These are phyloP conservation scores for Trypanosoma cruzi DNA, from an alignment of 208 protist species.

Conservation along the genomic window DNA sequence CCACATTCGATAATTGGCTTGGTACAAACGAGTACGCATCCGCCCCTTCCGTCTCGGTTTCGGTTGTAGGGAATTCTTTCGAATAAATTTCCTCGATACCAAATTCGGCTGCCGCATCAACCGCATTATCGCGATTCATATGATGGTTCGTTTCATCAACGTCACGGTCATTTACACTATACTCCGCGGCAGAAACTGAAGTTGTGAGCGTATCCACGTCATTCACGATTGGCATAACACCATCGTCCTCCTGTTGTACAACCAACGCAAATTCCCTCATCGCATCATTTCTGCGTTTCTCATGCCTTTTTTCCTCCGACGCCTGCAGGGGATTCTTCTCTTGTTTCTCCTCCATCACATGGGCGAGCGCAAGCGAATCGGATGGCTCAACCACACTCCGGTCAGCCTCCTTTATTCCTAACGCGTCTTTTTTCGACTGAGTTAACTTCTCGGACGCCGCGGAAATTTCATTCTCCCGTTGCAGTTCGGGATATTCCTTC, in stretches of 20 bases:
- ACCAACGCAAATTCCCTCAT: neutral
- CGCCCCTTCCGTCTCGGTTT: neutral
- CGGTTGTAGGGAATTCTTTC: neutral
- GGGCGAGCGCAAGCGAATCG: neutral
- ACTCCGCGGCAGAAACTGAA: neutral
- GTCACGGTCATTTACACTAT: neutral
- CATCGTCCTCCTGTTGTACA: neutral
- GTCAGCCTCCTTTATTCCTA: neutral
- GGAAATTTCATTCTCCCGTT: neutral
- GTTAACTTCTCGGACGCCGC: neutral
- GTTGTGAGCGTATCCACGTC: neutral
- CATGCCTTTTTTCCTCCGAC: neutral
- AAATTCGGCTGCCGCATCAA: neutral
- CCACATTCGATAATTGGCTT: constrained; percentile 21
- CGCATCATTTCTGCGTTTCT: neutral
- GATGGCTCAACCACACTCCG: neutral
- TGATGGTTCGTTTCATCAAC: neutral
- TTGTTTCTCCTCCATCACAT: neutral
- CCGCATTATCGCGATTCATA: neutral
- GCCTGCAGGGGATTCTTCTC: neutral
- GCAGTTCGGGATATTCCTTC: neutral
- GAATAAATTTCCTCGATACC: neutral
- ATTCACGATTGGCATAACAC: neutral
- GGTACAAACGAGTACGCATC: neutral
- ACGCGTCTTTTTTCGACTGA: too few species aligned